Evolutionary conservation across 306 rosid species (phyloP), one percentile per base, ranked within the genome.

Genomic region (Acacia melanoxylon): DNA sequence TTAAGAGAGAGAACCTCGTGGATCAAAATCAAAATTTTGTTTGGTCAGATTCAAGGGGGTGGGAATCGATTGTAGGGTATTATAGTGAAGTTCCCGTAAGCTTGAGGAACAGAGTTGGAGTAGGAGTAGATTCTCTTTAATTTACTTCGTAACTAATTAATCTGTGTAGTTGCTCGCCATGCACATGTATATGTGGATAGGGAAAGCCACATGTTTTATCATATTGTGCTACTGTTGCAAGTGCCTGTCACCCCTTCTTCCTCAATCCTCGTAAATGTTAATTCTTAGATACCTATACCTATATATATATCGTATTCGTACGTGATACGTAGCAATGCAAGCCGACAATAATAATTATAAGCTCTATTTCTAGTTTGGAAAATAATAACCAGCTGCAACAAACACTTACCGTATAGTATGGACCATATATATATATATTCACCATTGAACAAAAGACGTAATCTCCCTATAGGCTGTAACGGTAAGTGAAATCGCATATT

Each of bases 131-230:
- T 81, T 80, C 78, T 67, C 67, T 85, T 54, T 2, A 54, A 8
- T 54, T 58, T 24, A 54, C 29, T 48, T 48, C 52, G 3, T 48
- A 14, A 48, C 14, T 48, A 13, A 48, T 48, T 48, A 13, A 14
- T 14, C 14, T 48, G 19, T 16, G 52, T 48, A 14, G 17, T 48
- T 48, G 52, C 14, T 48, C 17, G 14, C 19, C 52, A 48, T 48
- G 19, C 52, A 48, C 86, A 87, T 87, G 88, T 84, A 75, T 86
- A 76, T 76, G 86, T 71, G 84, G 76, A 79, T 76, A 66, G 83
- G 58, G 90, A 84, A 82, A 79, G 83, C 49, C 68, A 58, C 80
- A 84, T 87, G 85, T 84, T 82, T 85, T 63, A 56, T 78, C 22
- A 42, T 70, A 24, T 35, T 35, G 6, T 75, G 85, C 78, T 76